These are phyloP conservation scores for Thielaviopsis populi DNA, from an alignment of 2,329 filamentous ascomycete species.

Conservation along the genomic window DNA sequence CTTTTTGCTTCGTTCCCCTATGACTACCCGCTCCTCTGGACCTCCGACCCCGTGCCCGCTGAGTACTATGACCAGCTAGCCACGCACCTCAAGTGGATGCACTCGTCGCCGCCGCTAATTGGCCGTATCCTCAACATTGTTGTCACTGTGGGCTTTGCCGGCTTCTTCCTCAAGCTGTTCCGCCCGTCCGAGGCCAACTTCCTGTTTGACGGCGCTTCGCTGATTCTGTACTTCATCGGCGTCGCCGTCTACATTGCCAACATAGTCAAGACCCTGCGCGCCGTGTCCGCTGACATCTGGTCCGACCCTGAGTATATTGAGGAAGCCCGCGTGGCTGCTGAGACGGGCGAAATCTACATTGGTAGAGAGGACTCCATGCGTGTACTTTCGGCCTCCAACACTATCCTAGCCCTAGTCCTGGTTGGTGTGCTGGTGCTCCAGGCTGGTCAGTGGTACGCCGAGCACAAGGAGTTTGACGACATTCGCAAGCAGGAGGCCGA, in stretches of 20 bases:
- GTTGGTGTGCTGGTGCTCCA: constrained; percentile 86
- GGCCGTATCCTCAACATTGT: constrained; percentile 87
- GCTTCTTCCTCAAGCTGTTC: constrained; percentile 91
- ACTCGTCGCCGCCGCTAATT: constrained; percentile 83
- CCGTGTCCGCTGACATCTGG: constrained; percentile 60
- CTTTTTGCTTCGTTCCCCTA: constrained; percentile 95
- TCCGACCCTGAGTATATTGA: constrained; percentile 27
- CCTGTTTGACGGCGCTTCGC: constrained; percentile 75
- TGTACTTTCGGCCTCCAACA: constrained; percentile 88
- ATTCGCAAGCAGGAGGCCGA: constrained; percentile 35
- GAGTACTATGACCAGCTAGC: constrained; percentile 75
- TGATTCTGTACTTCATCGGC: constrained; percentile 71
- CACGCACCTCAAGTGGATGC: constrained; percentile 76
- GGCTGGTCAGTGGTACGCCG: constrained; percentile 96
- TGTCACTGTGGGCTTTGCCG: constrained; percentile 70
- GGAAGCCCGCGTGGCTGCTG: constrained; percentile 27
- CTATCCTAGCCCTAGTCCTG: constrained; percentile 81
- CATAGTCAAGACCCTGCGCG: constrained; percentile 84
- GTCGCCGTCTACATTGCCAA: constrained; percentile 90
- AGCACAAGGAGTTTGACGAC: constrained; percentile 81
- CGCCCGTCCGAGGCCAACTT: constrained; percentile 85
- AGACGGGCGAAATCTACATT: constrained; percentile 51
- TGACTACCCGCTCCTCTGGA: constrained; percentile 81
- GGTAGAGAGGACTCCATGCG: constrained; percentile 78
- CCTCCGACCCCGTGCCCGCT: constrained; percentile 45